Percentiles rank a stretch among this genome's conserved stretches.
Evolutionary conservation across 129 eudicot genomes (phyloP).

Genomic region (Tanacetum coccineum): DNA sequence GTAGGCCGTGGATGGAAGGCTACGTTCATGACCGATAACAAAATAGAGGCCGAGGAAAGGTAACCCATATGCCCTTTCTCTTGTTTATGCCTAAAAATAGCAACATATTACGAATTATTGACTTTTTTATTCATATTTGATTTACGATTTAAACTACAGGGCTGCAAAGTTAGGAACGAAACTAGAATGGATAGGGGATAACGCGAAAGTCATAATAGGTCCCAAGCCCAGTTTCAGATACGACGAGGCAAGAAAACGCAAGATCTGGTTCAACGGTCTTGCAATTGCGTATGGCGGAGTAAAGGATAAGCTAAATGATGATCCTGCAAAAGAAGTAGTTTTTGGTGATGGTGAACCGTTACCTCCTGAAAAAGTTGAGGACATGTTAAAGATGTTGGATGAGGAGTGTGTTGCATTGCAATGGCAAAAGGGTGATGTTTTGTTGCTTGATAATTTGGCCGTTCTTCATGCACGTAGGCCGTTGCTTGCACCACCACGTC

Average conservation of each 20-base stretch:
- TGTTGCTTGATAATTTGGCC: slow-evolving; percentile 20
- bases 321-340: slow-evolving; percentile 52
- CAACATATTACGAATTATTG: too few species aligned
- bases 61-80: not conserved
- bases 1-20: slow-evolving; percentile 23
- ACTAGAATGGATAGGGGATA: slow-evolving; percentile 66
- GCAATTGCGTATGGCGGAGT: slow-evolving; percentile 48
- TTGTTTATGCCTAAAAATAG: not conserved
- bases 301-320: slow-evolving; percentile 24
- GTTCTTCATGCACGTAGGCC: slow-evolving; percentile 29
- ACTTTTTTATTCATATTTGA: too few species aligned
- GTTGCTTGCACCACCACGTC: slow-evolving; percentile 16
- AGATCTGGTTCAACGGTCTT: slow-evolving; percentile 69
- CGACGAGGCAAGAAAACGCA: slow-evolving; percentile 45
- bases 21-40: slow-evolving; percentile 20
- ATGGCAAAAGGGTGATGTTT: slow-evolving; percentile 27
- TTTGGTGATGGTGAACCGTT: slow-evolving; percentile 66
- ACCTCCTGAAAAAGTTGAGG: slow-evolving; percentile 43
- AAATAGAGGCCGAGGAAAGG: slow-evolving; percentile 23
- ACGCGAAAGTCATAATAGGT: slow-evolving; percentile 48
- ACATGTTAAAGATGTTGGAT: slow-evolving; percentile 44
- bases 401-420: slow-evolving; percentile 11
- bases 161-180: slow-evolving; percentile 64
- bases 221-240: slow-evolving; percentile 53
- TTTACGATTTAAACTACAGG: too few species aligned